Conservation (phyloP, 768 basidiomycete genomes). For the Hericium coralloides region DNA sequence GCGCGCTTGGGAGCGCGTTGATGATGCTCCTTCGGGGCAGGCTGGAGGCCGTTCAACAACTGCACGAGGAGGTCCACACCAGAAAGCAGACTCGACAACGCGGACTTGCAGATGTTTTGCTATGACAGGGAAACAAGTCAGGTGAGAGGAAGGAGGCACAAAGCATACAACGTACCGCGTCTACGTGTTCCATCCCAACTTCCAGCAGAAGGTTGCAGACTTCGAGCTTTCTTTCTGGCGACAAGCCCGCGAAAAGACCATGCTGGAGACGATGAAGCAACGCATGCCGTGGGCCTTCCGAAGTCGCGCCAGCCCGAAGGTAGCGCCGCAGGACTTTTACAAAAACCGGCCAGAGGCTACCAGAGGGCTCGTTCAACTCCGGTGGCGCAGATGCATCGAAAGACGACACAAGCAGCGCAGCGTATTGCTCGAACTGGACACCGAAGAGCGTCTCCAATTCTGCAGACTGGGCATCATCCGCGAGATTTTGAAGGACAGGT, state of each 20-base stretch:
- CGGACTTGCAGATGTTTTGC: slow-evolving; percentile 29
- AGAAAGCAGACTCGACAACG: slow-evolving; percentile 33
- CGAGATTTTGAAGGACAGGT: slow-evolving; percentile 42
- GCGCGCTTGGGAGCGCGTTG: slow-evolving; percentile 56
- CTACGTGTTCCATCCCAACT: slow-evolving; percentile 36
- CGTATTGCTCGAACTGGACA: slow-evolving; percentile 26
- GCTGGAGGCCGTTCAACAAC: slow-evolving; percentile 43
- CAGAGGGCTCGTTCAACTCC: slow-evolving; percentile 36
- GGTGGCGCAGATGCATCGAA: slow-evolving; percentile 40
- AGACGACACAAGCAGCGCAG: slow-evolving; percentile 30
- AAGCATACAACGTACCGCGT: slow-evolving; percentile 32
- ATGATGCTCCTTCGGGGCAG: slow-evolving; percentile 28
- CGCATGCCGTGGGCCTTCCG: slow-evolving; percentile 25
- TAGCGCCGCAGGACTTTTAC: slow-evolving; percentile 32
- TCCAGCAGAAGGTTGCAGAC: slow-evolving; percentile 51
- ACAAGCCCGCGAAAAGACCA: slow-evolving; percentile 48
- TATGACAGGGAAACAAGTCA: slow-evolving; percentile 2
- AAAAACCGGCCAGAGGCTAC: slow-evolving; percentile 44
- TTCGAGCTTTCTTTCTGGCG: slow-evolving; percentile 42
- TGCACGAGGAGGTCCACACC: slow-evolving; percentile 46
- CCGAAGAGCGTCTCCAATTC: slow-evolving; percentile 24
- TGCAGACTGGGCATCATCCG: slow-evolving; percentile 8
- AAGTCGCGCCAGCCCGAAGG: slow-evolving; percentile 35
- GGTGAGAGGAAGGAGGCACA: neutral
- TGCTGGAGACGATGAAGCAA: slow-evolving; percentile 38